Conservation (phyloP, 345 rosid species). For the Dimocarpus longan region DNA sequence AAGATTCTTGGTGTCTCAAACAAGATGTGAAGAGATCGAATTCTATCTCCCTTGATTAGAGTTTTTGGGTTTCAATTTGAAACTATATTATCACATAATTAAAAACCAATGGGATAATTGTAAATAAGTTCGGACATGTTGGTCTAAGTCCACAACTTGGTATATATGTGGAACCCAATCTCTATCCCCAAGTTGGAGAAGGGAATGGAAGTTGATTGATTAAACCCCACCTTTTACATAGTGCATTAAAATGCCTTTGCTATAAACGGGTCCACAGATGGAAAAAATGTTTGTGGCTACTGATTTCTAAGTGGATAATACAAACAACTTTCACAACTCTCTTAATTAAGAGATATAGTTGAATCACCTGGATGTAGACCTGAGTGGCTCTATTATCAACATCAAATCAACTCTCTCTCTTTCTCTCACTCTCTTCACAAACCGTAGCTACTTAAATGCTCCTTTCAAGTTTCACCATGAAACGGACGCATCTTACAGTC, state of each 20-base stretch:
- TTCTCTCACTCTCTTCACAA: neutral
- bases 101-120: too few species aligned
- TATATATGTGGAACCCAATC: neutral
- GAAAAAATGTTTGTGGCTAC: conserved; percentile 21
- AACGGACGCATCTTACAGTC: too few species aligned
- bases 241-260: conserved; percentile 29
- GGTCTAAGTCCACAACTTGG: too few species aligned
- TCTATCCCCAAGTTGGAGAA: conserved; percentile 18
- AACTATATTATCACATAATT: too few species aligned
- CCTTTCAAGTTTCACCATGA: neutral
- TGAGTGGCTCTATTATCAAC: conserved; percentile 42
- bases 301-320: conserved; percentile 35
- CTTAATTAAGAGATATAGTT: conserved; percentile 34
- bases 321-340: conserved; percentile 12
- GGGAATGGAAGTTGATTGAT: conserved; percentile 42
- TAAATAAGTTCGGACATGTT: too few species aligned
- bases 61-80: too few species aligned
- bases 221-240: conserved; percentile 38
- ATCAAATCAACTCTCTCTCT: conserved; percentile 6
- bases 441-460: neutral
- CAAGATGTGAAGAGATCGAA: too few species aligned
- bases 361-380: conserved; percentile 67
- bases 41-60: too few species aligned
- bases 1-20: too few species aligned
- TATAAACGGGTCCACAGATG: conserved; percentile 14